Percentiles rank a stretch among this genome's conserved stretches.
phyloP scores from a whole-genome alignment of 371 early-diverging fungal genomes.

The Rhizopus stolonifer region DNA sequence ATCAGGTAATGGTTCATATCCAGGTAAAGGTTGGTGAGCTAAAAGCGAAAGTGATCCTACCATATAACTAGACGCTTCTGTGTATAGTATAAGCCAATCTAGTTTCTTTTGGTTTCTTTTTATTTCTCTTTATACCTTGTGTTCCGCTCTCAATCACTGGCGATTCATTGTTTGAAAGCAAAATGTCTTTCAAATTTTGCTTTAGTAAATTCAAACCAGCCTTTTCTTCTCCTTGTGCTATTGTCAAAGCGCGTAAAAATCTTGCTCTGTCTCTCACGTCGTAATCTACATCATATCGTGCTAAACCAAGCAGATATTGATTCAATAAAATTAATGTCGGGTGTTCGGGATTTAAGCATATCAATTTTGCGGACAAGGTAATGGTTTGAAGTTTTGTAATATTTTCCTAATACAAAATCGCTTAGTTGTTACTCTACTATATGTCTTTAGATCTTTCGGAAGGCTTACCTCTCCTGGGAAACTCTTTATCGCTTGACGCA shows the following conservation, averaged over 20 bases:
- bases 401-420: constrained; percentile 45
- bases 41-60: constrained; percentile 84
- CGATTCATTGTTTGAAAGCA: constrained; percentile 54
- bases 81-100: not conserved
- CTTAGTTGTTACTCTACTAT: not conserved
- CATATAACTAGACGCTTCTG: constrained; percentile 65
- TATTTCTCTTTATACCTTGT: constrained; percentile 21
- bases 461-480: constrained; percentile 66
- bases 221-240: constrained; percentile 40
- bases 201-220: constrained; percentile 42
- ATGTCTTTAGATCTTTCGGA: not conserved
- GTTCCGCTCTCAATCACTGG: constrained; percentile 44
- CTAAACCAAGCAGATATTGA: constrained; percentile 79
- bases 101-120: not conserved
- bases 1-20: constrained; percentile 80
- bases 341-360: constrained; percentile 49
- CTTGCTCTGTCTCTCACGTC: constrained; percentile 92
- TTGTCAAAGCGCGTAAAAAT: constrained; percentile 72
- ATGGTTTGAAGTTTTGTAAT: constrained; percentile 79
- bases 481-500: constrained; percentile 72
- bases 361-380: constrained; percentile 74
- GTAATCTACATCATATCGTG: constrained; percentile 84
- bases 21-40: constrained; percentile 66
- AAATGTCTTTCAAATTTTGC: constrained; percentile 45
- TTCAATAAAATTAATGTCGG: constrained; percentile 55